Evolutionary conservation across 805 yeast genomes (phyloP).

Genomic region (Yarrowia sp.): DNA sequence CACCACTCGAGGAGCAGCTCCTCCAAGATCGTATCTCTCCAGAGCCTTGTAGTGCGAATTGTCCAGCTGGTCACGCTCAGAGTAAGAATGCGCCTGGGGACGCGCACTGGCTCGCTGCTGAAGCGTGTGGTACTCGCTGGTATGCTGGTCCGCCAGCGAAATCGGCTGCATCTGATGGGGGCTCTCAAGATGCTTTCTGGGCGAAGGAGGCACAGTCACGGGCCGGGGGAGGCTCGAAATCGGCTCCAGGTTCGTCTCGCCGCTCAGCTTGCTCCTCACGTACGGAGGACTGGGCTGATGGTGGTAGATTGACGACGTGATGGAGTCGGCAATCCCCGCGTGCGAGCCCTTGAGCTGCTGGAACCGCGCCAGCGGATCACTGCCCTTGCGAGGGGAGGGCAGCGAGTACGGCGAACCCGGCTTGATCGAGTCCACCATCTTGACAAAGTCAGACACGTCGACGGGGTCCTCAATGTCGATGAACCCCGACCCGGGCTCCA

Average conservation of each 20-base stretch:
- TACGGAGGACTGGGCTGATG: constrained; percentile 40
- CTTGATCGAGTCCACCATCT: constrained; percentile 69
- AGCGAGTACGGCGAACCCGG: constrained; percentile 54
- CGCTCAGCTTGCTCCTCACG: constrained; percentile 19
- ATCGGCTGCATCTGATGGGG: constrained; percentile 19
- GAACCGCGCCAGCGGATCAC: constrained; percentile 48
- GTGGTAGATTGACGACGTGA: constrained; percentile 45
- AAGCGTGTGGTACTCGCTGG: constrained; percentile 31
- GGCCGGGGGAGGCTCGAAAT: constrained; percentile 4
- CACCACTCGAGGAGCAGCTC: background rate
- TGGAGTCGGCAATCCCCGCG: constrained; percentile 50
- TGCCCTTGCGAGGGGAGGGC: constrained; percentile 22
- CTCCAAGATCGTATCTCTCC: constrained; percentile 17
- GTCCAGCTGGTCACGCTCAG: constrained; percentile 38
- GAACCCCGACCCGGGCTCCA: constrained; percentile 54
- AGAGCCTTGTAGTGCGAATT: constrained; percentile 30
- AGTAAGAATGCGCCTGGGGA: constrained; percentile 24
- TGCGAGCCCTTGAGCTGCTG: constrained; percentile 50
- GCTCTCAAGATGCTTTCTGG: background rate
- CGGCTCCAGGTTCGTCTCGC: constrained; percentile 18
- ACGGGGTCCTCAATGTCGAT: constrained; percentile 52
- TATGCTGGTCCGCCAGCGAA: constrained; percentile 39
- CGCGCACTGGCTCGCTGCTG: constrained; percentile 38
- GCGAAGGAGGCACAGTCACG: constrained; percentile 28
- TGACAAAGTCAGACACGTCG: constrained; percentile 69